phyloP scores from a whole-genome alignment of 495 filamentous ascomycete species.

The Hyaloscypha bicolor region DNA sequence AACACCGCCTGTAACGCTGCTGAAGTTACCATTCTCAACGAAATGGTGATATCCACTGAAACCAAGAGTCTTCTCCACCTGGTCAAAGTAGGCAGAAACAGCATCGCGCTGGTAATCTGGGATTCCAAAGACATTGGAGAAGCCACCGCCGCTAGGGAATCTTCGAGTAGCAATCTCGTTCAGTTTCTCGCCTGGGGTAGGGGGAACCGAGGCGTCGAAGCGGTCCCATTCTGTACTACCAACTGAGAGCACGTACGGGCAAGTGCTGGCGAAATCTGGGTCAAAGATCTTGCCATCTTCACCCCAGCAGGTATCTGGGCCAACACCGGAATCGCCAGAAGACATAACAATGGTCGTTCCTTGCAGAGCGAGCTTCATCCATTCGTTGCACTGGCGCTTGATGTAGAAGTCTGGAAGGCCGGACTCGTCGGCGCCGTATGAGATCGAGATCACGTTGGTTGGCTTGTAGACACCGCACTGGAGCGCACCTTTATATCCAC shows the following conservation, averaged over 20 bases:
- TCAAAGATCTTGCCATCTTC: constrained; percentile 36
- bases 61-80: constrained; percentile 38
- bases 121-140: constrained; percentile 46
- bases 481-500: constrained; percentile 42
- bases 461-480: constrained; percentile 54
- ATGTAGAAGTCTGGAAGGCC: constrained; percentile 55
- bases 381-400: constrained; percentile 62
- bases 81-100: constrained; percentile 31
- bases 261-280: constrained; percentile 42
- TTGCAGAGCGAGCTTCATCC: constrained; percentile 48
- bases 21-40: constrained; percentile 43
- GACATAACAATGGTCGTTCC: constrained; percentile 44
- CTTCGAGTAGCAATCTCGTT: constrained; percentile 35
- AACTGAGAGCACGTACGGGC: constrained; percentile 51
- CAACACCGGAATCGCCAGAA: constrained; percentile 47
- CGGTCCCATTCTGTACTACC: constrained; percentile 36
- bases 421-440: constrained; percentile 56
- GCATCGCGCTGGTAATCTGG: constrained; percentile 42
- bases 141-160: constrained; percentile 48
- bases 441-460: constrained; percentile 63
- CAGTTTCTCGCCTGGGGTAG: constrained; percentile 31
- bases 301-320: constrained; percentile 30
- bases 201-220: constrained; percentile 32
- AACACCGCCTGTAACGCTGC: constrained; percentile 46
- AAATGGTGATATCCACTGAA: constrained; percentile 41